Evolutionary conservation across 2,329 filamentous ascomycete species (phyloP), one percentile per base, ranked within the genome.

Genomic region (Phaeosphaeriaceae sp.): DNA sequence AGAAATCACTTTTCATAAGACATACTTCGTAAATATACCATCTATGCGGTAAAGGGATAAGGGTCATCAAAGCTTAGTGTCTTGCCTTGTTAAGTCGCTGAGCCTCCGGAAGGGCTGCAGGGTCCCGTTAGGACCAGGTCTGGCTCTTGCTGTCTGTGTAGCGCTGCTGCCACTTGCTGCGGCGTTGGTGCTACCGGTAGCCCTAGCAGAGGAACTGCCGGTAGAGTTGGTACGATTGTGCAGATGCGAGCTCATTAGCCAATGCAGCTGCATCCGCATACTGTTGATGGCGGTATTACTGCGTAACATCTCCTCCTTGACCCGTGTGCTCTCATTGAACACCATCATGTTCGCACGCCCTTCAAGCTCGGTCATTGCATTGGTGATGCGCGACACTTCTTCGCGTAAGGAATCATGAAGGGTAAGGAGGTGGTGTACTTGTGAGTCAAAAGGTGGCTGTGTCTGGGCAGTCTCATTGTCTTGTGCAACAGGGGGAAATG

Each of bases 241-340:
- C 50, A 85, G 67, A 15, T 82, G 79, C 2, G 81, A 77, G 51
- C 81, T 83, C 61, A 84, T 81, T 11, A 86, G 76, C 84, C 84
- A 86, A 43, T 85, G 83, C 17, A 87, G 75, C 60, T 87, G 84
- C 74, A 85, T 79, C 45, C 81, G 78, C 53, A 86, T 77, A 13
- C 77, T 80, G 56, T 79, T 82, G 36, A 87, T 77, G 32, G 82
- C 83, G 3, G 83, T 83, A 51, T 82, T 84, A 6, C 82, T 80
- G 60, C 85, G 83, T 9, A 83, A 77, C 72, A 86, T 80, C 50
- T 87, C 83, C 57, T 86, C 84, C 51, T 84, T 83, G 41, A 81
- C 77, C 3, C 83, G 81, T 26, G 86, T 75, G 38, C 79, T 83
- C 64, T 87, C 84, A 58, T 85, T 87, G 72, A 86, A 79, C 33